Conservation (phyloP, 2,329 filamentous ascomycete genomes). For the Beauveria bassiana region DNA sequence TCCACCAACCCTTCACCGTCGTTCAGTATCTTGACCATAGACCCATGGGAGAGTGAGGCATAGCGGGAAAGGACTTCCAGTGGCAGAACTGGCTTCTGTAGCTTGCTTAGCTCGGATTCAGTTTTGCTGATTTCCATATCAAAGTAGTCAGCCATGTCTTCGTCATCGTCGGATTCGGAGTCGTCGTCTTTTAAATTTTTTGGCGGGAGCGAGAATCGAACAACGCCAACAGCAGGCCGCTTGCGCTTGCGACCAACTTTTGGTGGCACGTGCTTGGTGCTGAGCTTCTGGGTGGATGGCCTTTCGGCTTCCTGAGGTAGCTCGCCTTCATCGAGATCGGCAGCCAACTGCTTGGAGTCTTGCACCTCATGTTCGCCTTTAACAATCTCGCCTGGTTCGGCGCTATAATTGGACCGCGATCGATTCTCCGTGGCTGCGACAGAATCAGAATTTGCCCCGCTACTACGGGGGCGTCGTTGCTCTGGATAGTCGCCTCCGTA, state of each 20-base stretch:
- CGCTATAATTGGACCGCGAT: conserved; percentile 32
- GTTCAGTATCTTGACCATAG: conserved; percentile 38
- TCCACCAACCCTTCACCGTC: conserved; percentile 36
- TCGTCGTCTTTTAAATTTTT: conserved; percentile 27
- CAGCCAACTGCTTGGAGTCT: background rate
- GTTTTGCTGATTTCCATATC: conserved; percentile 44
- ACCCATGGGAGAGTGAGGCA: conserved; percentile 39
- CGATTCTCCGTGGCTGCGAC: conserved; percentile 26
- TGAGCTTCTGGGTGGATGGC: conserved; percentile 1
- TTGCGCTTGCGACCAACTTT: conserved; percentile 20
- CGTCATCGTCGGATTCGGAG: conserved; percentile 48
- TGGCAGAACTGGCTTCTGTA: conserved; percentile 33
- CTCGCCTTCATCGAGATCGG: conserved; percentile 12
- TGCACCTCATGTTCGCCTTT: conserved; percentile 31
- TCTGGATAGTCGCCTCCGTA: conserved; percentile 33
- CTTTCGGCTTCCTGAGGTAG: conserved; percentile 10
- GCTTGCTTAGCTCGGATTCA: conserved; percentile 39
- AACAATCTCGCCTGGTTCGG: conserved; percentile 40
- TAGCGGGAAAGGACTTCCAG: conserved; percentile 38
- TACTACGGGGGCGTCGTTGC: conserved; percentile 42
- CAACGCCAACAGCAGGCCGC: conserved; percentile 23
- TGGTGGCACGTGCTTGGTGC: background rate
- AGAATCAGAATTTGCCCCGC: conserved; percentile 41
- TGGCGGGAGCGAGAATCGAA: conserved; percentile 33
- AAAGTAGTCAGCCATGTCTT: conserved; percentile 51